A percentile compares a stretch with the other conserved stretches of the same genome.
phyloP scores from a whole-genome alignment of 345 rosid genomes.

The Triadica sebifera region DNA sequence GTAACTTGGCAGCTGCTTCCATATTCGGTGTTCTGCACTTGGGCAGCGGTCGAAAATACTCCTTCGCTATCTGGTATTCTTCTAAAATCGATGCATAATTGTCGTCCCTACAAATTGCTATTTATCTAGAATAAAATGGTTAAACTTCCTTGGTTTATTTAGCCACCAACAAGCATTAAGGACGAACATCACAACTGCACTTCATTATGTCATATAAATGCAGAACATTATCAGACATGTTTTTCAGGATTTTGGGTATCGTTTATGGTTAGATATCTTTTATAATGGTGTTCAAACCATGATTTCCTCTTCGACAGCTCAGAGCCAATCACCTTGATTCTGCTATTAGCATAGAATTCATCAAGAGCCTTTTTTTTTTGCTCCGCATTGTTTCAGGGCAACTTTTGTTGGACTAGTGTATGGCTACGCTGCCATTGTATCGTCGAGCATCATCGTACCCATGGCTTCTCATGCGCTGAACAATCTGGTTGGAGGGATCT shows the following conservation, averaged over 20 bases:
- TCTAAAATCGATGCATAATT: neutral
- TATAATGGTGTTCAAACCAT: too few species aligned
- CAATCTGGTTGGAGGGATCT: slow-evolving; percentile 72
- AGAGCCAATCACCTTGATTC: too few species aligned
- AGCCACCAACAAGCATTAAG: too few species aligned
- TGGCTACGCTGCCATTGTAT: slow-evolving; percentile 59
- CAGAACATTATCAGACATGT: neutral
- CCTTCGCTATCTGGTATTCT: slow-evolving; percentile 78
- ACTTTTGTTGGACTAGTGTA: slow-evolving; percentile 71
- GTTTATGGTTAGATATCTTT: too few species aligned
- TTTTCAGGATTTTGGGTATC: neutral
- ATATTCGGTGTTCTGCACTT: slow-evolving; percentile 78
- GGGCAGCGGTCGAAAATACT: slow-evolving; percentile 79
- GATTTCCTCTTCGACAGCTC: too few species aligned
- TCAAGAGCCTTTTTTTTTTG: neutral
- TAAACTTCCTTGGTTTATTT: too few species aligned
- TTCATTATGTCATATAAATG: neutral
- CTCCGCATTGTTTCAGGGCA: slow-evolving; percentile 54
- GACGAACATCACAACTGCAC: too few species aligned
- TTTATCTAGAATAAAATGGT: neutral
- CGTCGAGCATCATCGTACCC: slow-evolving; percentile 65
- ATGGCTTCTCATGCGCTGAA: slow-evolving; percentile 75
- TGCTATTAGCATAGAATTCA: too few species aligned
- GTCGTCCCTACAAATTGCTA: neutral
- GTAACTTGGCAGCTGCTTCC: slow-evolving; percentile 52